Base-by-base conservation (phyloP, 371 early-diverging fungal species). In the Smittium mucronatum region DNA sequence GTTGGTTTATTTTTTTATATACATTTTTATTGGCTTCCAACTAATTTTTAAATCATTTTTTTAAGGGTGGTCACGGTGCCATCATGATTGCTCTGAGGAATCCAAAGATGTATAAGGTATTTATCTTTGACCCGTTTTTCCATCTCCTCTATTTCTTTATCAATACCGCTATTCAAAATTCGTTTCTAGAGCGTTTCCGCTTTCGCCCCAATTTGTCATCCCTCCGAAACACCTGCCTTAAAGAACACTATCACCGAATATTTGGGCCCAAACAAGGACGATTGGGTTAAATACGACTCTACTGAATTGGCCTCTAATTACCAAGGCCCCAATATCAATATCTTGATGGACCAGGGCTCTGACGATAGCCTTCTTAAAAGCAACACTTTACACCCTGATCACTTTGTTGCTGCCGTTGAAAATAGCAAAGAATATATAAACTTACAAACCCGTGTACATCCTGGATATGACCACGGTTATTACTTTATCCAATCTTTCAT, bases 1-100 rank as follows among this genome's bases (percentile, higher is more conserved):
- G 63, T 61, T 11, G 26, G 47, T 30, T 47, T 64, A 33, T n/a
- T 29, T 32, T 11, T 8, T 2, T 29, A 16, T 29, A 29, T 28
- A 34, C 29, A 25, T 25, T 47, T 57, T 25, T 1, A 58, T 57
- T 72, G 2, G 66, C 59, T 63, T 47, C 1, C n/a, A 68, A 83
- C 85, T 61, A 30, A 11, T 47, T 47, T n/a, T n/a, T n/a, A n/a
- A 21, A 5, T 11, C 47, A 21, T 28, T 33, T 11, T 33, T 30
- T 33, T 11, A 15, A 61, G 63, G 94, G 94, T 34, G 94, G 94
- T n/a, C 94, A 94, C 78, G 94, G 94, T 69, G 94, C 94, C 2
- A 80, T 94, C 61, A 79, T 86, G 1, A 80, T 87, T 34, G 87
- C 82, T 21, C 71, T 94, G 65, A 85, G 84, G 75, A 90, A 91